Base-by-base conservation (phyloP, 495 filamentous ascomycete genomes). In the Clohesyomyces aquaticus region DNA sequence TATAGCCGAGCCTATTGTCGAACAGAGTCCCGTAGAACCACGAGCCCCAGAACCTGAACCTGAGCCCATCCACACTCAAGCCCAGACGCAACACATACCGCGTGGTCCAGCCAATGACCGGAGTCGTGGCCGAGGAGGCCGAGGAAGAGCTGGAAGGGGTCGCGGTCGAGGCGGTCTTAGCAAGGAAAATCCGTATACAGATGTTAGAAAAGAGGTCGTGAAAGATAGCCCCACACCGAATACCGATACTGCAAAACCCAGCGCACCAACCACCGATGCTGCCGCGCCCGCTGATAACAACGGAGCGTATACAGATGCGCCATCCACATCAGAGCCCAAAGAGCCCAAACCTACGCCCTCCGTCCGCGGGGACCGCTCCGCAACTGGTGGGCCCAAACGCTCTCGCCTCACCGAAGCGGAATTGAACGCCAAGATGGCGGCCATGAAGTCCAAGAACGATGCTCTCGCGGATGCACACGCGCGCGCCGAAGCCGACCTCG, bases 401-500 rank as follows among this genome's bases (percentile, higher is more conserved):
- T 63, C 72, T n/a, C 54, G 70, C 29, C 82, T 89, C 42, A 90
- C 86, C 28, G 87, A 90, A 73, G 85, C 81, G 58, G 84, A 91
- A 67, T 79, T 91, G 19, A 77, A 79, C 6, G 81, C 78, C 21
- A 80, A 82, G 25, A 81, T 91, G 43, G 83, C 80, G 16, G 77
- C 81, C 27, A 87, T 87, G 43, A 79, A 78, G 49, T 76, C 85
- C 51, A 82, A 85, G 46, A 86, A 85, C 54, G 79, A 77, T 1
- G 79, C 82, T 48, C 78, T 81, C 16, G 78, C 80, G 2, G 85
- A 84, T 14, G 84, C 85, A 0, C 85, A 90, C 71, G 82, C 81
- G 3, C 81, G 87, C 28, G 85, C 86, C 6, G 85, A 89, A 77
- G 85, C 84, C 35, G 88, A 91, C 61, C 81, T 84, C 59, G 85